Evolutionary conservation across 2,329 filamentous ascomycete species (phyloP).

Genomic region (Monosporascus sp.): DNA sequence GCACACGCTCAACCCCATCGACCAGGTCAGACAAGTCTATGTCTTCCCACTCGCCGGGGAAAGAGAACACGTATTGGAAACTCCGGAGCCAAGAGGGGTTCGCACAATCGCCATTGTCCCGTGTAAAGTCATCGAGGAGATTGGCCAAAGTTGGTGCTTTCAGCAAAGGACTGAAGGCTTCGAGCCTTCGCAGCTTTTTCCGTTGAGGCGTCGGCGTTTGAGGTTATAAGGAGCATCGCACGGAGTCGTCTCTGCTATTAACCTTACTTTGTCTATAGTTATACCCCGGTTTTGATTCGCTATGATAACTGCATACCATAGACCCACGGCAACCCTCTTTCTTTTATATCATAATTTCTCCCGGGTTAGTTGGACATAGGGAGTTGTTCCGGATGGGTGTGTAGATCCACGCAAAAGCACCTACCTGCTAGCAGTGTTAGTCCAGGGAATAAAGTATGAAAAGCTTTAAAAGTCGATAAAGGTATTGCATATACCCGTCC

Average conservation of each 20-base stretch:
- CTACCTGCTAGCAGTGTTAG: too few species aligned
- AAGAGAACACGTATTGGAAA: slow-evolving; percentile 20
- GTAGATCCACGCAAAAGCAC: too few species aligned
- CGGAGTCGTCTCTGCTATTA: slow-evolving; percentile 6
- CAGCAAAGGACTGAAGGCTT: slow-evolving; percentile 33
- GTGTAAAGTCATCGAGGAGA: slow-evolving; percentile 26
- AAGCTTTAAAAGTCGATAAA: too few species aligned
- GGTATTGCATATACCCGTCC: too few species aligned
- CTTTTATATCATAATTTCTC: neutral
- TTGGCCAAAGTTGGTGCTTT: slow-evolving; percentile 32
- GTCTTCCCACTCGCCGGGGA: slow-evolving; percentile 18
- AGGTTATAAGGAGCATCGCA: neutral
- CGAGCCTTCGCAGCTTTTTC: slow-evolving; percentile 40
- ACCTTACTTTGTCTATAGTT: slow-evolving; percentile 12
- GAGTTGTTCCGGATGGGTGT: neutral
- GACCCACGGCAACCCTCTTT: slow-evolving; percentile 5
- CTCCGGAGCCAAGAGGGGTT: slow-evolving; percentile 8
- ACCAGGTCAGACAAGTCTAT: slow-evolving; percentile 18
- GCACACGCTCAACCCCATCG: slow-evolving; percentile 13
- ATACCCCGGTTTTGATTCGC: slow-evolving; percentile 9
- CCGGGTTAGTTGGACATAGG: neutral
- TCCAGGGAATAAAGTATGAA: neutral
- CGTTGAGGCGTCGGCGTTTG: slow-evolving; percentile 23
- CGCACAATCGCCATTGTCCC: slow-evolving; percentile 15
- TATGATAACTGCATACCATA: slow-evolving; percentile 8